Base-by-base conservation (phyloP, 495 filamentous ascomycete species). In the Aspergillus taichungensis region DNA sequence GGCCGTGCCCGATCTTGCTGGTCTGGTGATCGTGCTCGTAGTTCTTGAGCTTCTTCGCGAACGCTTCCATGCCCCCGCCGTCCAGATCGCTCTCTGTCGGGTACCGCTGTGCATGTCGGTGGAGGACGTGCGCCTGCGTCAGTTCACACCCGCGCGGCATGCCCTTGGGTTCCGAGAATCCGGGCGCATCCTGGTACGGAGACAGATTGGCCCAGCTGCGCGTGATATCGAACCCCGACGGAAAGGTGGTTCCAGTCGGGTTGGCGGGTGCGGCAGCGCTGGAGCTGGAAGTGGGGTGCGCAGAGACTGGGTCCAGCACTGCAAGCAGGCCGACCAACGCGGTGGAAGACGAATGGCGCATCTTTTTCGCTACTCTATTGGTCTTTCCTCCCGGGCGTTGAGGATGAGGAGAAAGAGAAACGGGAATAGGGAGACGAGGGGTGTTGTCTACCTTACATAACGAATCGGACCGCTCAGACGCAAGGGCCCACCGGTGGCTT, bases 91-190 rank as follows among this genome's bases (percentile, higher is more conserved):
- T 52, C 8, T 43, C 24, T 0, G 64, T 71, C 0, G 73, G 73
- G 46, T 75, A 77, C 34, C 74, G 63, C 50, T 78, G 66, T 1
- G 73, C 73, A 52, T 78, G 75, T 18, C 76, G 66, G 45, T 76
- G 75, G 1, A 79, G 60, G 9, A 64, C 53, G 42, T 75, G 71
- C 9, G 61, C 72, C 43, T 77, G 74, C 36, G 75, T 72, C 27
- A 78, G 49, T 36, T 78, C 74, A 49, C 76, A 78, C 32, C 69
- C 72, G 18, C 56, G 43, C 1, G 76, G 75, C 11, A 74, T 55
- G 6, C 75, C 75, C 12, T 72, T 67, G 13, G 73, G 56, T 1
- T 68, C 40, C 24, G 63, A 63, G 49, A 73, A 71, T n/a, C 57
- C 46, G 0, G 40, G 12, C 10, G 69, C 66, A 37, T 76, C 72